Conservation (phyloP, 805 yeast genomes). For the Saturnispora zaruensis region DNA sequence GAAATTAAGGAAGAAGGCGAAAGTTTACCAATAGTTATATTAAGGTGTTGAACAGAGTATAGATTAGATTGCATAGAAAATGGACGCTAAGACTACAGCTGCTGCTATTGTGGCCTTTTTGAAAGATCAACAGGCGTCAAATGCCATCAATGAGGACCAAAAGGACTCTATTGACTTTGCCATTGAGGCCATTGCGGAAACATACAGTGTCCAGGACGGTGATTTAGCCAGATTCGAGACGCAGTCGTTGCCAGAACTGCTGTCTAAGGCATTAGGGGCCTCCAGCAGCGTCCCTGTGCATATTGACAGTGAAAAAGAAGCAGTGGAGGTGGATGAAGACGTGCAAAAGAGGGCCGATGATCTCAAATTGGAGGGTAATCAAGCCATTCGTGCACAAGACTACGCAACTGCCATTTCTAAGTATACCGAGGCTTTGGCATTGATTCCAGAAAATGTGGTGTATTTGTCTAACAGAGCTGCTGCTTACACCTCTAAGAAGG, state of each 20-base stretch:
- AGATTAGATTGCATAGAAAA: not conserved
- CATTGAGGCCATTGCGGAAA: slow-evolving; percentile 83
- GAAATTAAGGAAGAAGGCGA: not conserved
- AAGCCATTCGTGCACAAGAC: slow-evolving; percentile 71
- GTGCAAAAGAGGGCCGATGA: slow-evolving; percentile 69
- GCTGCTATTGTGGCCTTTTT: slow-evolving; percentile 68
- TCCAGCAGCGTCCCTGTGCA: slow-evolving; percentile 31
- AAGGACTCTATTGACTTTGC: slow-evolving; percentile 90
- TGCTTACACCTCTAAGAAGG: slow-evolving; percentile 71
- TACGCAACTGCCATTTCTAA: slow-evolving; percentile 63
- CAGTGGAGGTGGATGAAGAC: slow-evolving; percentile 26
- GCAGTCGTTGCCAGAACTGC: slow-evolving; percentile 29
- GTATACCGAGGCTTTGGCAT: slow-evolving; percentile 72
- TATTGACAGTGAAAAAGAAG: slow-evolving; percentile 32
- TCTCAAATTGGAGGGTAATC: slow-evolving; percentile 80
- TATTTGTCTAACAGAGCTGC: slow-evolving; percentile 95
- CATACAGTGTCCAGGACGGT: slow-evolving; percentile 58
- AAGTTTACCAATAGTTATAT: slow-evolving; percentile 26
- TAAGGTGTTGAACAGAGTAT: not conserved
- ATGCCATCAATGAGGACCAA: slow-evolving; percentile 67
- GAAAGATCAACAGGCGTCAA: slow-evolving; percentile 26
- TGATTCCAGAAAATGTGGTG: slow-evolving; percentile 67
- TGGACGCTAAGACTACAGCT: slow-evolving; percentile 52
- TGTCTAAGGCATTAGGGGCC: slow-evolving; percentile 21
- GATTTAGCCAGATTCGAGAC: slow-evolving; percentile 29